phyloP scores from a whole-genome alignment of 768 basidiomycete species.

The Gymnopilus dilepis region DNA sequence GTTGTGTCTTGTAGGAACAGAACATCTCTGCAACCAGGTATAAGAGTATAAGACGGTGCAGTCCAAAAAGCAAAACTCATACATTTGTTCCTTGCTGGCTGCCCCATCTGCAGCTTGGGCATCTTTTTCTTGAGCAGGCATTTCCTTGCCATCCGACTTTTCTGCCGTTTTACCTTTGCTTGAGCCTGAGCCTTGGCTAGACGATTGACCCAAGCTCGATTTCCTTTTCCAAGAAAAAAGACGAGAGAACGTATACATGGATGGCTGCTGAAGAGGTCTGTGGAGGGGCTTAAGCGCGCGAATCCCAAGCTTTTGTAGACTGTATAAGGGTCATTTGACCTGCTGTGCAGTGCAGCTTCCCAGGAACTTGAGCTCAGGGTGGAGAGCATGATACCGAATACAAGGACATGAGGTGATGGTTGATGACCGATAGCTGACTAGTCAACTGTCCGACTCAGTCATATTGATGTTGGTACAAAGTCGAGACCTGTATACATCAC shows the following conservation, averaged over 20 bases:
- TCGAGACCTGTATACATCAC: neutral
- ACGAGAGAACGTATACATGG: neutral
- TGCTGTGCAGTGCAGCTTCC: neutral
- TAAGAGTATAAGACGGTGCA: neutral
- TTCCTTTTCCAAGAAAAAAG: neutral
- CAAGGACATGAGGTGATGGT: neutral
- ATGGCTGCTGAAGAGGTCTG: neutral
- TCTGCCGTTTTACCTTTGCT: neutral
- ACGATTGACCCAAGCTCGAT: neutral
- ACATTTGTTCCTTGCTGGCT: slow-evolving; percentile 10
- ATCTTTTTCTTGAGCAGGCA: neutral
- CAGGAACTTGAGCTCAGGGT: neutral
- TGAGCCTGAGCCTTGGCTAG: neutral
- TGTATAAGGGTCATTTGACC: neutral
- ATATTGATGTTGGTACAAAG: neutral
- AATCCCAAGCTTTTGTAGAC: neutral
- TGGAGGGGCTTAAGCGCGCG: neutral
- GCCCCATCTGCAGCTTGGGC: neutral
- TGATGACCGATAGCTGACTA: neutral
- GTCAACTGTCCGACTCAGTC: neutral
- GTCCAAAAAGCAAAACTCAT: neutral
- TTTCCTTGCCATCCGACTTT: neutral
- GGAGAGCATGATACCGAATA: neutral
- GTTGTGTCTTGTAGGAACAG: slow-evolving; percentile 61
- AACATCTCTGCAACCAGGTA: slow-evolving; percentile 39